Percentiles rank a stretch among this genome's conserved stretches.
Evolutionary conservation across 768 basidiomycete species (phyloP).

Genomic region (Termitomyces sp.): DNA sequence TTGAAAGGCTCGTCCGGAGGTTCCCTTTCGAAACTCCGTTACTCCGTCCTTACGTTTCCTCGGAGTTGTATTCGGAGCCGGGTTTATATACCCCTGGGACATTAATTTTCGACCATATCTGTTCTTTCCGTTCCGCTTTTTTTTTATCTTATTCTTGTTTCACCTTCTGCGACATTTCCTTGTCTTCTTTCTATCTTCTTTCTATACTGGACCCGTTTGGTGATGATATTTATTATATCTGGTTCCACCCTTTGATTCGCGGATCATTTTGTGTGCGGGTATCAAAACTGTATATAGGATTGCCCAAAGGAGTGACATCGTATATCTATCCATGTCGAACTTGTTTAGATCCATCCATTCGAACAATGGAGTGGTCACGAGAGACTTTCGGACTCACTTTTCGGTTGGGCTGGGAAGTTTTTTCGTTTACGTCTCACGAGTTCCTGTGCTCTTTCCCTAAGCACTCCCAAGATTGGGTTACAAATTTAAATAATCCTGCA

Average conservation of each 20-base stretch:
- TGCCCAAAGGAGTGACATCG: too few relatives aligned
- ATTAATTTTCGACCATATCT: neutral
- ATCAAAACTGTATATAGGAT: neutral
- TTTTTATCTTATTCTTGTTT: neutral
- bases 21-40: neutral
- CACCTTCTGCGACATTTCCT: neutral
- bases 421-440: too few relatives aligned
- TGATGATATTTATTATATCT: constrained; percentile 2
- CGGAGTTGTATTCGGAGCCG: constrained; percentile 2
- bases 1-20: neutral
- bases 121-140: neutral
- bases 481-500: too few relatives aligned
- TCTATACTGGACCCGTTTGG: neutral
- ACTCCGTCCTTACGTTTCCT: neutral
- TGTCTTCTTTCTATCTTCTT: neutral
- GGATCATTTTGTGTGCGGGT: neutral
- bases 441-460: too few relatives aligned
- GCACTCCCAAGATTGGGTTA: too few relatives aligned
- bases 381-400: too few relatives aligned
- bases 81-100: constrained; percentile 3
- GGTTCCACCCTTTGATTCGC: neutral
- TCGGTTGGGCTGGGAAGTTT: too few relatives aligned
- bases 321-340: too few relatives aligned
- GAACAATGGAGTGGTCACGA: too few relatives aligned
- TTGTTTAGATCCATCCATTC: too few relatives aligned